phyloP scores from a whole-genome alignment of 164 flowering plant genomes.

The Chimonanthus praecox region DNA sequence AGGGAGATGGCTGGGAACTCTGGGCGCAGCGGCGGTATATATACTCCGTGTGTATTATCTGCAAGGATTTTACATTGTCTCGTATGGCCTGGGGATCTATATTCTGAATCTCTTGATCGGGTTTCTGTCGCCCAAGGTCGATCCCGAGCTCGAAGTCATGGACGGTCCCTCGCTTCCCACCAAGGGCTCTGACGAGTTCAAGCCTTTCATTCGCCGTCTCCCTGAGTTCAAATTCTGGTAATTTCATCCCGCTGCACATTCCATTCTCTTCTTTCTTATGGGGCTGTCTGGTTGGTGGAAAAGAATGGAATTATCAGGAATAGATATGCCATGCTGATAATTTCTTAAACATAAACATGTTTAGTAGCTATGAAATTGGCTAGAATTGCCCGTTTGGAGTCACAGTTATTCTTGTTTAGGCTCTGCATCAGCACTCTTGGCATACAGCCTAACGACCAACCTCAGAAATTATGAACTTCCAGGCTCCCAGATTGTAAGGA shows the following conservation, averaged over 20 bases:
- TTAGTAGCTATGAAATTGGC: not conserved
- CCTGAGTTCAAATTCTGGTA: slow-evolving; percentile 96
- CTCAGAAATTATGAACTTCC: too few species aligned
- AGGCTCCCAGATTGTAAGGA: too few species aligned
- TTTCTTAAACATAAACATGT: not conserved
- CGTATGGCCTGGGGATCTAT: slow-evolving; percentile 76
- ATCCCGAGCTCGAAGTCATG: slow-evolving; percentile 63
- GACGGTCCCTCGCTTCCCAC: slow-evolving; percentile 81
- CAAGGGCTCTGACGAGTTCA: slow-evolving; percentile 77
- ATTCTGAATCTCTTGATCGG: slow-evolving; percentile 77
- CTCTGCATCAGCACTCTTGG: too few species aligned
- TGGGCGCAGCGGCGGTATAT: slow-evolving; percentile 45
- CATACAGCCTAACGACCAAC: too few species aligned
- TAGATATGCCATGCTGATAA: not conserved
- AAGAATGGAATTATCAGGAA: not conserved
- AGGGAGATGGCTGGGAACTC: slow-evolving; percentile 74
- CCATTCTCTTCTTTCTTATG: not conserved
- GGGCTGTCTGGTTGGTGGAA: not conserved
- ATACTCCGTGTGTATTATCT: slow-evolving; percentile 56
- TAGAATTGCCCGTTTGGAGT: not conserved
- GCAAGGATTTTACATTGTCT: slow-evolving; percentile 74
- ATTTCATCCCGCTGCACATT: not conserved
- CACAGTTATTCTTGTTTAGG: too few species aligned
- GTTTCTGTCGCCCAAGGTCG: slow-evolving; percentile 76
- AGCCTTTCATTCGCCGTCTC: slow-evolving; percentile 84